Evolutionary conservation across 2,329 filamentous ascomycete genomes (phyloP).

Genomic region (Metarhizium album): DNA sequence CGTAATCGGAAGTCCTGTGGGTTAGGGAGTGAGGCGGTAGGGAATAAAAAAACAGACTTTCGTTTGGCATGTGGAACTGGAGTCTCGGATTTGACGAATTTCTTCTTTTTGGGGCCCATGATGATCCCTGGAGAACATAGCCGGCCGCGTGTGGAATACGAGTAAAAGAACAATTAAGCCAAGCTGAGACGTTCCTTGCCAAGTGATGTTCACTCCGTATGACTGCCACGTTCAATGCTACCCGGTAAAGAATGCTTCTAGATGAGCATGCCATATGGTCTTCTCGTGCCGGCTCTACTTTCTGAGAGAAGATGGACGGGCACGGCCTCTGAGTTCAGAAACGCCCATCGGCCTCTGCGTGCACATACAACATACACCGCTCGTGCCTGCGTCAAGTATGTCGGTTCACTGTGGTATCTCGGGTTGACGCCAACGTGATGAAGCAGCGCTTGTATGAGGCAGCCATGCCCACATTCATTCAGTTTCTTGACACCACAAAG

Average conservation of each 20-base stretch:
- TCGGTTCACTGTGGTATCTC: too few relatives aligned
- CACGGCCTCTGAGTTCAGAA: too few relatives aligned
- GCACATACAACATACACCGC: too few relatives aligned
- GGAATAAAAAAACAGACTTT: neutral
- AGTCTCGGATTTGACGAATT: constrained; percentile 31
- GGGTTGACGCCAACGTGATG: too few relatives aligned
- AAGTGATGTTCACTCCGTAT: neutral
- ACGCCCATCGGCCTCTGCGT: too few relatives aligned
- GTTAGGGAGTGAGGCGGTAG: constrained; percentile 5
- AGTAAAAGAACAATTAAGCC: constrained; percentile 21
- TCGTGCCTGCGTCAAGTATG: too few relatives aligned
- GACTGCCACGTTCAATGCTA: neutral
- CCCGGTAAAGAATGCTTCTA: neutral
- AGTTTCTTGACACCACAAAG: too few relatives aligned
- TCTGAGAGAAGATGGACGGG: too few relatives aligned
- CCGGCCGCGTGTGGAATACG: constrained; percentile 23
- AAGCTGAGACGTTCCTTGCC: constrained; percentile 3
- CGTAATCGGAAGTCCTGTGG: constrained; percentile 12
- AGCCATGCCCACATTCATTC: too few relatives aligned
- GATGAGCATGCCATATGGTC: neutral
- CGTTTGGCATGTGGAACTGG: constrained; percentile 25
- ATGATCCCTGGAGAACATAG: constrained; percentile 19
- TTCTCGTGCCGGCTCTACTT: too few relatives aligned
- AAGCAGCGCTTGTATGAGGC: too few relatives aligned
- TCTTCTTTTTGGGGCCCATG: constrained; percentile 18